These are phyloP conservation scores for Tuctoria greenei DNA, from an alignment of 176 grass and related monocot species.

Conservation along the genomic window DNA sequence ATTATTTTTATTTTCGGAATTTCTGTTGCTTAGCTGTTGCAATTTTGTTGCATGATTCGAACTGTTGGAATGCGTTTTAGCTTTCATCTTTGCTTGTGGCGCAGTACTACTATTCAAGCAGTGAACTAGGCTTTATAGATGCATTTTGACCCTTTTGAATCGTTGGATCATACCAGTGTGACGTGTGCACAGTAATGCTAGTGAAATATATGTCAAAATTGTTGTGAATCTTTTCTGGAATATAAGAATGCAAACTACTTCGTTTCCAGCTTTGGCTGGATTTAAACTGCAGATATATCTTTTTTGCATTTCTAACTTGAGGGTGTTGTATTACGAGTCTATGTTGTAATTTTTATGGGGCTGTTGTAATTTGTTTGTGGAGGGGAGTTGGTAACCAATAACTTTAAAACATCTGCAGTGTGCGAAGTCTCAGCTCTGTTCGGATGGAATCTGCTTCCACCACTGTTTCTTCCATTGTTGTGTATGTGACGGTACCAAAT, in stretches of 20 bases:
- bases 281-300: background rate
- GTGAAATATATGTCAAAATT: background rate
- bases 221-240: background rate
- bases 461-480: slow-evolving; percentile 76
- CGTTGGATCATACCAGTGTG: background rate
- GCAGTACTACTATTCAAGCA: background rate
- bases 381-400: background rate
- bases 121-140: background rate
- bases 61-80: background rate
- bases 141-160: background rate
- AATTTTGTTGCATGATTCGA: background rate
- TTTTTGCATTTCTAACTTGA: background rate
- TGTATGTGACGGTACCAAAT: slow-evolving; percentile 93
- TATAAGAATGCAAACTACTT: background rate
- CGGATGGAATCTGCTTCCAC: slow-evolving; percentile 66
- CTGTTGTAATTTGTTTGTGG: background rate
- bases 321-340: background rate
- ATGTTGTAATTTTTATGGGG: background rate
- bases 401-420: slow-evolving; percentile 27
- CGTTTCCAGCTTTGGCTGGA: background rate
- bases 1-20: too few species aligned
- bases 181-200: background rate
- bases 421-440: slow-evolving; percentile 53
- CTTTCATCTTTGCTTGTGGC: background rate
- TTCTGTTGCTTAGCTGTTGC: too few species aligned